Evolutionary conservation across 2,329 filamentous ascomycete species (phyloP), one percentile per base, ranked within the genome.

Genomic region (Pestalotiopsis sp.): DNA sequence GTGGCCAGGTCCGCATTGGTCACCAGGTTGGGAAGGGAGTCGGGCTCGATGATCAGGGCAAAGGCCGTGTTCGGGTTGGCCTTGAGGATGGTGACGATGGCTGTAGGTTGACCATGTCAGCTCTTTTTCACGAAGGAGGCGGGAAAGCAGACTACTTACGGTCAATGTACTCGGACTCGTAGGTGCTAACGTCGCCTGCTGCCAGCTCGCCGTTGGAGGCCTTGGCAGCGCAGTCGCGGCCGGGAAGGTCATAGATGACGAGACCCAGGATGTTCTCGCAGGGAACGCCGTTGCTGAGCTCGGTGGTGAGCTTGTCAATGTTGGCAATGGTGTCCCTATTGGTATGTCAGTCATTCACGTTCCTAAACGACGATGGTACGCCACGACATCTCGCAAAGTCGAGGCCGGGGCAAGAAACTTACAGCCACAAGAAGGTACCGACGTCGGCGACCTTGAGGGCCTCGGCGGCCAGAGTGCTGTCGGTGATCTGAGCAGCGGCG

Each of bases 161-260:
- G 76, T 88, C 83, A 73, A 89, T 87, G 79, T 89, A 89, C 66
- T 75, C 68, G 23, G 79, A 78, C 82, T 87, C 85, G 81, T 89
- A 89, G 74, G 83, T 84, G 76, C 79, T 77, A 52, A 84, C 77
- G 69, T 87, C 85, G 60, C 81, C 82, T 71, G 85, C 80, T 68
- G 82, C 82, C 38, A 89, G 85, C 78, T 89, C 87, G 77, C 87
- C 87, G 77, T 89, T 89, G 75, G 86, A 88, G 56, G 87, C 87
- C 62, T 84, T 83, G 17, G 87, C 87, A 65, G 86, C 85, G 74
- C 87, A 89, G 79, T 89, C 87, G 78, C 87, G 85, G 72, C 87
- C 86, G 38, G 87, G 87, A 25, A 89, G 83, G 76, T 89, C 83
- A 77, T 89, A 89, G 72, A 89, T 83, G 70, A 89, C 86, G 63